Evolutionary conservation across 768 basidiomycete genomes (phyloP), one percentile per base, ranked within the genome.

Genomic region (Mycena vitilis): DNA sequence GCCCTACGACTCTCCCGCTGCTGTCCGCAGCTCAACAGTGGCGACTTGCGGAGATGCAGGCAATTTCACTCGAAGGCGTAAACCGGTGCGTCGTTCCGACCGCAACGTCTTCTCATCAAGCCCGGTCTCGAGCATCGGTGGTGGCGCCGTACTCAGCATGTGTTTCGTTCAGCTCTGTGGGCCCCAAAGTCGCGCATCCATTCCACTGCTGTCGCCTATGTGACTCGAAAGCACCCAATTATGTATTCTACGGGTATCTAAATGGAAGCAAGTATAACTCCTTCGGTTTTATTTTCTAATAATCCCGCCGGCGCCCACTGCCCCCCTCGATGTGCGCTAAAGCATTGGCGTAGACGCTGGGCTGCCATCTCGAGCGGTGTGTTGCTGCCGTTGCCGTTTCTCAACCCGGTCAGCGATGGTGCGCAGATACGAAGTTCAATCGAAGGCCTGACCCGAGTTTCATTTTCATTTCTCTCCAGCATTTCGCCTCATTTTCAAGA

Each of bases 201-300:
- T 37, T 55, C 20, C 34, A 36, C 30, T 34, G 16, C 52, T 53
- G 52, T 34, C 52, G 18, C 0, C 9, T 5, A 53, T 8, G 10
- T 51, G 49, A 51, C 49, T 51, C 30, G 54, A 37, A 37, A 38
- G n/a, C 15, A 25, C 25, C 15, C 51, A 52, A 52, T 49, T 52
- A 52, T 52, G 48, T 52, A 25, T 52, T 5, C 6, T 20, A 11
- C 25, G 18, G 34, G 30, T 53, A 25, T 18, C 49, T 30, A 53
- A 34, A 55, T 22, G 54, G 54, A 53, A 13, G 10, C 36, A 36
- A 38, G 40, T 40, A 40, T 55, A 52, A 52, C 51, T n/a, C 15
- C 44, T 37, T 38, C 36, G 38, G n/a, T 38, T 37, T 55, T 37
- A 3, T 30, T 30, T 30, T 30, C 30, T 30, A 30, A 30, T 30